phyloP scores from a whole-genome alignment of 768 basidiomycete genomes.

The Termitomyces sp. region DNA sequence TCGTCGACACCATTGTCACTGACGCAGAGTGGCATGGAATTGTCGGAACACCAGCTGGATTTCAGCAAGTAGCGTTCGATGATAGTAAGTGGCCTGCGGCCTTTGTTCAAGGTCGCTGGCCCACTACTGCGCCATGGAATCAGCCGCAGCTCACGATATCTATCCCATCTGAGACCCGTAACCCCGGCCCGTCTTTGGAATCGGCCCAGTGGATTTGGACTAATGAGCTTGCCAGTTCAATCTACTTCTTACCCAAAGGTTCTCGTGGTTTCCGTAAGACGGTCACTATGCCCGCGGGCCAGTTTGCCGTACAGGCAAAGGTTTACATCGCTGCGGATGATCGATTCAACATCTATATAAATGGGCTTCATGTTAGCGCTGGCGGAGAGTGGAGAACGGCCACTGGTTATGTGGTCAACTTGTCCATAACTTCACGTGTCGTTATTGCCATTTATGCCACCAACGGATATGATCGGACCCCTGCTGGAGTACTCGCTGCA shows the following conservation, averaged over 20 bases:
- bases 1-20: constrained; percentile 15
- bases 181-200: constrained; percentile 16
- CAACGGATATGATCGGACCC: not conserved
- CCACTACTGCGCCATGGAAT: constrained; percentile 5
- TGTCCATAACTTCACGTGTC: constrained; percentile 8
- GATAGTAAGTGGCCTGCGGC: constrained; percentile 19
- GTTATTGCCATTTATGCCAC: constrained; percentile 13
- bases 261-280: constrained; percentile 24
- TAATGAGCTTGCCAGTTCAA: constrained; percentile 16
- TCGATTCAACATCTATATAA: constrained; percentile 23
- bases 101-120: constrained; percentile 14
- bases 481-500: constrained; percentile 14
- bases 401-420: constrained; percentile 12
- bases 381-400: constrained; percentile 8
- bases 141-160: not conserved
- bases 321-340: constrained; percentile 23
- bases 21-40: constrained; percentile 21
- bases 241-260: constrained; percentile 16
- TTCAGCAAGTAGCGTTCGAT: constrained; percentile 17
- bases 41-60: constrained; percentile 13
- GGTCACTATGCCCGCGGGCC: constrained; percentile 19
- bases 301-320: constrained; percentile 17
- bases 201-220: too few relatives aligned
- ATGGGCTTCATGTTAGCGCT: constrained; percentile 20
- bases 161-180: constrained; percentile 8